Base-by-base conservation (phyloP, 2,329 filamentous ascomycete genomes). In the Diaporthe citri region DNA sequence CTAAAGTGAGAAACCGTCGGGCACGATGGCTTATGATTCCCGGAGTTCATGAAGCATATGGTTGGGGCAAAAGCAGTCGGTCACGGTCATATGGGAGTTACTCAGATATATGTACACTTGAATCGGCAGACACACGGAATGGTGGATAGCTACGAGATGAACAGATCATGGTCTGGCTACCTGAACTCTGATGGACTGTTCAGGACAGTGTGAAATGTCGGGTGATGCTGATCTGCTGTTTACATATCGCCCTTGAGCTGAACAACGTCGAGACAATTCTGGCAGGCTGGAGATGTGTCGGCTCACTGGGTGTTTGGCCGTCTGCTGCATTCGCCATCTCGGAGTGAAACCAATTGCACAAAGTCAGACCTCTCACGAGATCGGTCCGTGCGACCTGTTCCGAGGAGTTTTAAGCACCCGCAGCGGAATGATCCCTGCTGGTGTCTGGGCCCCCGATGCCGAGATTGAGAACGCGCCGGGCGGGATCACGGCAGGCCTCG, bases 1-100 rank as follows among this genome's bases (percentile, higher is more conserved):
- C 80, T 93, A 89, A 79, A n/a, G 20, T 10, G 34, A 59, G 34
- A 22, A 34, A 28, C 20, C 22, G 31, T 36, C 59, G 20, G 28
- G 74, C 71, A 75, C 64, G 74, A 75, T 75, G 75, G 76, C 72
- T 78, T 77, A 78, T 46, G 73, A 72, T 72, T 74, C 67, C 76
- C 64, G 77, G 72, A 76, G 73, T 73, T 77, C 59, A 71, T 73
- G 76, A 77, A 66, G 31, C 69, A 55, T 72, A 69, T 41, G 71
- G 66, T 55, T 62, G 57, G 74, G 41, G 34, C 74, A 69, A 64
- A 72, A 64, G 74, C 60, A 64, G 70, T 52, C 69, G 71, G 71
- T 59, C 46, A 74, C 43, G 74, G 71, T 57, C 34, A 39, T 67
- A 48, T 64, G 62, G 73, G 72, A 76, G 28, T 66, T 66, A 31